These are phyloP conservation scores for Pseudocercospora cruenta DNA, from an alignment of 2,329 filamentous ascomycete species.

Conservation along the genomic window DNA sequence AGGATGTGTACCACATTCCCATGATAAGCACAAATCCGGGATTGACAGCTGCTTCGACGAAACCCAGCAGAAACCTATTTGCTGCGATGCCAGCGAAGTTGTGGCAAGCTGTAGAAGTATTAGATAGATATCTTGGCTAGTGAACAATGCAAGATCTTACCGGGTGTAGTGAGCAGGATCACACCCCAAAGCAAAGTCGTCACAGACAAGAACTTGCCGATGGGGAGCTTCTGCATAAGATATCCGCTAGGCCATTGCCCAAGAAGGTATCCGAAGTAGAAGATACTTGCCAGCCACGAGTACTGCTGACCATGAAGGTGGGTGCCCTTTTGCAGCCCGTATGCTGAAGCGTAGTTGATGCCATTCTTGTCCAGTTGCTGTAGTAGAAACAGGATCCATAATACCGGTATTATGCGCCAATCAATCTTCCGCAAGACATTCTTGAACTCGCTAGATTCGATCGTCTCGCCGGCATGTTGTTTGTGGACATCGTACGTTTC, in stretches of 20 bases:
- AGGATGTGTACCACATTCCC: conserved; percentile 43
- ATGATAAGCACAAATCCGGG: conserved; percentile 43
- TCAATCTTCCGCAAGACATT: conserved; percentile 43
- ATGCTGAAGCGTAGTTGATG: conserved; percentile 52
- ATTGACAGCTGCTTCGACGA: conserved; percentile 42
- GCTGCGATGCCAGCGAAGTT: conserved; percentile 45
- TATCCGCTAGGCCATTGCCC: conserved; percentile 52
- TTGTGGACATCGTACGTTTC: conserved; percentile 37
- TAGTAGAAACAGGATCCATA: conserved; percentile 43
- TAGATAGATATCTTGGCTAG: not conserved
- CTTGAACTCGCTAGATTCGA: conserved; percentile 34
- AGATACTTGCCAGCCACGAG: conserved; percentile 55
- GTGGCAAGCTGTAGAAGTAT: conserved; percentile 35
- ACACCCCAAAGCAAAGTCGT: conserved; percentile 49
- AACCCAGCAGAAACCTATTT: conserved; percentile 43
- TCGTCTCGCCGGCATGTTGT: conserved; percentile 28
- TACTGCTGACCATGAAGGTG: conserved; percentile 56
- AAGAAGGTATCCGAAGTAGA: conserved; percentile 55
- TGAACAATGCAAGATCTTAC: not conserved
- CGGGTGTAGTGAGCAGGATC: conserved; percentile 46
- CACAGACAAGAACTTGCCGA: conserved; percentile 49
- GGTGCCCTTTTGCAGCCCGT: conserved; percentile 53
- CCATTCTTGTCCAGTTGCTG: conserved; percentile 48
- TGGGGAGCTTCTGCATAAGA: conserved; percentile 50
- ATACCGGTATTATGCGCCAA: conserved; percentile 39